Conservation (phyloP, 139 green algal species). For the Tetraselmis chui region DNA sequence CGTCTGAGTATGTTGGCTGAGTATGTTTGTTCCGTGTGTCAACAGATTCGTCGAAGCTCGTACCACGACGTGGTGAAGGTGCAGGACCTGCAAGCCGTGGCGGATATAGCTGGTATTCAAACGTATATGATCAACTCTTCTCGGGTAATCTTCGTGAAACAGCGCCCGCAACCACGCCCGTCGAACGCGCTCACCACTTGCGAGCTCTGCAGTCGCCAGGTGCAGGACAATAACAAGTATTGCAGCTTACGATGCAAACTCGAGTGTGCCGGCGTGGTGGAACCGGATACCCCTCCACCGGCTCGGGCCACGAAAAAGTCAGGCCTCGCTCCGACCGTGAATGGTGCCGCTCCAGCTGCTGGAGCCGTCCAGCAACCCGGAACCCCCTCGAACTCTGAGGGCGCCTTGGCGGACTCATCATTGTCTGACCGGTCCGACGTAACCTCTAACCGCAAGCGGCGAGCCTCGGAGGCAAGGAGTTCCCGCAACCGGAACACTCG, state of each 20-base stretch:
- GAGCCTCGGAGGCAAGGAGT: not conserved
- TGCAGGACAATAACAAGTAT: not conserved
- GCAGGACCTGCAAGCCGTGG: constrained; percentile 39
- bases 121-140: constrained; percentile 78
- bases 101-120: constrained; percentile 62
- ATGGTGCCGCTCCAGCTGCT: not conserved
- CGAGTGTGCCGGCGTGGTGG: not conserved
- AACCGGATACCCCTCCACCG: not conserved
- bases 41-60: constrained; percentile 53
- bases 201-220: not conserved
- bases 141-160: constrained; percentile 70
- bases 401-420: not conserved
- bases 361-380: not conserved
- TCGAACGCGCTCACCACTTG: not conserved
- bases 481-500: not conserved
- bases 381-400: not conserved
- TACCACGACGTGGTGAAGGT: constrained; percentile 84
- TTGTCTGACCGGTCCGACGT: not conserved
- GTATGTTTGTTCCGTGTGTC: not conserved
- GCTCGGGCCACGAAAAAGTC: not conserved
- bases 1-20: not conserved
- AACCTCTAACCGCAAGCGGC: not conserved
- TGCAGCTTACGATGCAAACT: not conserved
- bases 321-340: not conserved
- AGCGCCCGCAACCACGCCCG: constrained; percentile 56